Percentiles rank a stretch among this genome's conserved stretches.
These are phyloP conservation scores for Metschnikowia kofuensis DNA, from an alignment of 805 yeast genomes.

Conservation along the genomic window DNA sequence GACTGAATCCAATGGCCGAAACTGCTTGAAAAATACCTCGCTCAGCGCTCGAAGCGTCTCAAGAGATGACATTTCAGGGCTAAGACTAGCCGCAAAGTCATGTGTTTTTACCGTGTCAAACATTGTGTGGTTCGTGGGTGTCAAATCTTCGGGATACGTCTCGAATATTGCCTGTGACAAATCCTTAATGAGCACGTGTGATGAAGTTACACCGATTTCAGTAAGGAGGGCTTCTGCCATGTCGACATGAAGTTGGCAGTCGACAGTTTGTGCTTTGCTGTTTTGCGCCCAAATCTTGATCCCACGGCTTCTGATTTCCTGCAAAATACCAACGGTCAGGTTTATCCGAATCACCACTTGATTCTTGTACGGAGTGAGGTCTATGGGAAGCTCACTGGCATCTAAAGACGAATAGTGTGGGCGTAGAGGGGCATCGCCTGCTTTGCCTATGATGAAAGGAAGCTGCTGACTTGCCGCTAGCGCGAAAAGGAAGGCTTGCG, in stretches of 20 bases:
- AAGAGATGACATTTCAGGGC: constrained; percentile 6
- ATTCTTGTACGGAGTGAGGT: constrained; percentile 38
- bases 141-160: constrained; percentile 42
- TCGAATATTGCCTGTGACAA: constrained; percentile 56
- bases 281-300: constrained; percentile 50
- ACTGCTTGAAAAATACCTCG: constrained; percentile 68
- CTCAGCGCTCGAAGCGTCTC: constrained; percentile 16
- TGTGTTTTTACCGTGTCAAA: constrained; percentile 32
- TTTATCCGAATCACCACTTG: constrained; percentile 46
- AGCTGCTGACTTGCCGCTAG: constrained; percentile 11
- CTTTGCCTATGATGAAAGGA: constrained; percentile 9
- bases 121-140: constrained; percentile 36
- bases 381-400: constrained; percentile 34
- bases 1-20: constrained; percentile 64
- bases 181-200: constrained; percentile 50
- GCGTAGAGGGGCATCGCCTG: background rate
- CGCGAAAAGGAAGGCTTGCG: constrained; percentile 2
- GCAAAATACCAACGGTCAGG: constrained; percentile 21
- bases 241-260: constrained; percentile 33
- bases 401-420: constrained; percentile 32
- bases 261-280: constrained; percentile 41
- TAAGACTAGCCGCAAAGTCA: background rate
- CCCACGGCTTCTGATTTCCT: constrained; percentile 16
- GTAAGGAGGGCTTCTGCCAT: constrained; percentile 14
- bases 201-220: constrained; percentile 22